Base-by-base conservation (phyloP, 768 basidiomycete genomes). In the Suillus paluster region DNA sequence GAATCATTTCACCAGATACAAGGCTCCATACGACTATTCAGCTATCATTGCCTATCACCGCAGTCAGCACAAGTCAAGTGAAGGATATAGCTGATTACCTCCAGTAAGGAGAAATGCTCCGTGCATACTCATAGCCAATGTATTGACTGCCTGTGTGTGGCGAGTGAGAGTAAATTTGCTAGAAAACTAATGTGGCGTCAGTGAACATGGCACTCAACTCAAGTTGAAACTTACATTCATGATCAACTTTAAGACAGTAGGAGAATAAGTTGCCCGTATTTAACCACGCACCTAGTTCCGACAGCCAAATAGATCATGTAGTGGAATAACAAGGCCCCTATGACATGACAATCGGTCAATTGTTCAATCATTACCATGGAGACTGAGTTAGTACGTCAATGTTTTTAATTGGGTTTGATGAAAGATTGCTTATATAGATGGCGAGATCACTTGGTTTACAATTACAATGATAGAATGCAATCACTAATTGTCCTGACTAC, bases 101-200 rank as follows among this genome's bases (percentile, higher is more conserved):
- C 54, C 54, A 23, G 36, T 56, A n/a, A 56, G 36, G 36, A 56
- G 41, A 5, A 56, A 38, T 36, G 54, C 9, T 23, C 54, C 54
- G 7, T 56, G 19, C 36, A 25, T 9, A 45, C 5, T 45, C 44
- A 45, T n/a, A 45, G 44, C 44, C 44, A 45, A 45, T 1, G 21
- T 5, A 41, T 38, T 56, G 54, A 39, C 41, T 8, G 36, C 54
- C n/a, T 56, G 21, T 8, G 54, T 56, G 41, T 56, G 54, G 9
- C n/a, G 34, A 38, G 54, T 23, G 36, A 56, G 54, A 27, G 34
- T 38, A 27, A 15, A 56, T 41, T 56, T 56, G 19, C 3, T 36
- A 56, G 54, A 56, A 23, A 56, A 56, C 54, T 56, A 45, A 2
- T 4, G n/a, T 5, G 11, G 4, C 11, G 5, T 45, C 44, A 45